Evolutionary conservation across 148 eudicot genomes (phyloP).

Genomic region (Oxyria digyna): DNA sequence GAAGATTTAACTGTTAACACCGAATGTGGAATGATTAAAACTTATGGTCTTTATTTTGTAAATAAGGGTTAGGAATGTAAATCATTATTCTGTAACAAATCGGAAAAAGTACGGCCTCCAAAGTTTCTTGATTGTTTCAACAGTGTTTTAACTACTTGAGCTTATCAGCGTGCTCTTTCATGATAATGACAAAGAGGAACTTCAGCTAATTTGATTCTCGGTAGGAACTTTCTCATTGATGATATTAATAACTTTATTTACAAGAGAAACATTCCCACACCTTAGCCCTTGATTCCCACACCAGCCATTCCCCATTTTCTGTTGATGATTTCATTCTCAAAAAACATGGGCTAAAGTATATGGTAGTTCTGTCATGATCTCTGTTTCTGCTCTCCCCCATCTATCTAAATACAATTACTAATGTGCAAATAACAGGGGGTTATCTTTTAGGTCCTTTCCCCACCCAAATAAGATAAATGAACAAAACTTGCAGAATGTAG

Average conservation of each 20-base stretch:
- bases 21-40: not conserved
- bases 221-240: not conserved
- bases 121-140: not conserved
- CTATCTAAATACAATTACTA: not conserved
- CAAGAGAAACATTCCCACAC: not conserved
- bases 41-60: not conserved
- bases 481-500: not conserved
- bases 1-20: not conserved
- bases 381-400: not conserved
- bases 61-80: not conserved
- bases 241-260: not conserved
- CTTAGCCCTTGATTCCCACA: too few species aligned
- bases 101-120: not conserved
- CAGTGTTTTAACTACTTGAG: not conserved
- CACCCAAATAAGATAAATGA: not conserved
- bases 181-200: not conserved
- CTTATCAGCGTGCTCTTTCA: not conserved
- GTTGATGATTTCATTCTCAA: not conserved
- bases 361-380: not conserved
- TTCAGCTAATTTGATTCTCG: not conserved
- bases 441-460: not conserved
- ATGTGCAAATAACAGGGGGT: not conserved
- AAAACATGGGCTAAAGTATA: not conserved
- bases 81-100: not conserved
- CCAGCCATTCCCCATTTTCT: not conserved